Evolutionary conservation across 345 rosid genomes (phyloP), one percentile per base, ranked within the genome.

Genomic region (Eucalyptus urophylla): DNA sequence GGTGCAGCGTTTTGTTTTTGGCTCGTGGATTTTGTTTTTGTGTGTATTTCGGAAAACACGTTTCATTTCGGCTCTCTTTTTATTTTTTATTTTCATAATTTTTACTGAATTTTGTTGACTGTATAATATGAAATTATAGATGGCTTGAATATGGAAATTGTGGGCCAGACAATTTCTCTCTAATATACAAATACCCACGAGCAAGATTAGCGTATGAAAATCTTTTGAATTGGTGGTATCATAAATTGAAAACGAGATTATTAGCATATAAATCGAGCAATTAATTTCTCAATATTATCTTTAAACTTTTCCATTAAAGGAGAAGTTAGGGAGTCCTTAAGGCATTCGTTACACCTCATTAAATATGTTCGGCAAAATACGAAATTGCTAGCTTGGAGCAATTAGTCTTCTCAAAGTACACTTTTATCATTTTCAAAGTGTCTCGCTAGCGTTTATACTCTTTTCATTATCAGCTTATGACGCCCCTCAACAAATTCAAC

Each of bases 401-500:
- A 40, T 40, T 21, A 40, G 3, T 15, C 83, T 76, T 21, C 8
- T 76, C 14, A 37, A 3, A 21, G 13, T 11, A 5, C 1, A 11
- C 8, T 14, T 29, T 14, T 14, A 9, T 25, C 5, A 11, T 76
- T 76, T 37, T 40, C 3, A 21, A 37, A 72, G 5, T 10, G 5
- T 37, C 5, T 72, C 3, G 14, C 1, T 2, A 33, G 8, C 1
- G 1, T 33, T 19, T 37, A 19, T 72, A 19, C 10, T 72, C 1
- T 12, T 19, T 17, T 33, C 3, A 19, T 5, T 7, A 11, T 31
- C 24, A 17, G 8, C 1, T 13, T 62, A 62, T 7, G 1, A 29
- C 0, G 9, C 3, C 7, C 3, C 15, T 62, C 0, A 62, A 62
- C 33, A 62, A 13, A 53, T 53, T 19, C 9, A 11, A 62, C 4